Base-by-base conservation (phyloP, 2,329 filamentous ascomycete genomes). In the Stagonosporopsis chrysanthemi region DNA sequence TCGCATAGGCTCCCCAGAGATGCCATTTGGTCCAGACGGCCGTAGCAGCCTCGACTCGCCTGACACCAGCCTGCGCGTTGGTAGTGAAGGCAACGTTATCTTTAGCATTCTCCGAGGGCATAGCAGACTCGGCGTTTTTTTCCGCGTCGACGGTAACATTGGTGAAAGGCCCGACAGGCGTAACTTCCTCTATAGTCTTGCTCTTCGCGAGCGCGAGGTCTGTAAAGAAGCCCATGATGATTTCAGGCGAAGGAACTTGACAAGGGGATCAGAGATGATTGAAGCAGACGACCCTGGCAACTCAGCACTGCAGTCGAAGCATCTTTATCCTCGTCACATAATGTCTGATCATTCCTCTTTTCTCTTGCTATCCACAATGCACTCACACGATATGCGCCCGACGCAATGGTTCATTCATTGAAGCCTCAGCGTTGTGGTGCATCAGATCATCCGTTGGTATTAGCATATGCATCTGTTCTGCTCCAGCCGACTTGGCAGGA, bases 1-100 rank as follows among this genome's bases (percentile, higher is more conserved):
- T 66, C 15, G 68, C 62, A 58, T 76, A 77, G 14, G 74, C 72
- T 19, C 65, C 56, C 12, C 69, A 67, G 6, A 78, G 64, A 33
- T 73, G 66, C 54, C 66, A 70, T 48, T 70, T 75, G 8, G 69
- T 69, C 77, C 76, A 79, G 6, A 74, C 71, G 12, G 72, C 62
- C 1, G 76, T 76, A 31, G 74, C 69, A 26, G 77, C 77, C 56
- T 79, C 68, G 6, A 71, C 71, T 29, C 67, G 64, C 52, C 74
- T 71, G 14, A 78, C 72, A 63, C 76, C 76, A 28, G 71, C 57
- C 39, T 77, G 70, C 17, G 67, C 71, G 15, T 72, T 63, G 50
- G 57, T 52, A 22, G 52, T 60, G 28, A 65, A 33, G 9, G 33
- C 58, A 29, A 52, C 64, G n/a, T 54, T 50, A 39, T 63, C 62